phyloP scores from a whole-genome alignment of 2,329 filamentous ascomycete species.

The Claviceps fusiformis region DNA sequence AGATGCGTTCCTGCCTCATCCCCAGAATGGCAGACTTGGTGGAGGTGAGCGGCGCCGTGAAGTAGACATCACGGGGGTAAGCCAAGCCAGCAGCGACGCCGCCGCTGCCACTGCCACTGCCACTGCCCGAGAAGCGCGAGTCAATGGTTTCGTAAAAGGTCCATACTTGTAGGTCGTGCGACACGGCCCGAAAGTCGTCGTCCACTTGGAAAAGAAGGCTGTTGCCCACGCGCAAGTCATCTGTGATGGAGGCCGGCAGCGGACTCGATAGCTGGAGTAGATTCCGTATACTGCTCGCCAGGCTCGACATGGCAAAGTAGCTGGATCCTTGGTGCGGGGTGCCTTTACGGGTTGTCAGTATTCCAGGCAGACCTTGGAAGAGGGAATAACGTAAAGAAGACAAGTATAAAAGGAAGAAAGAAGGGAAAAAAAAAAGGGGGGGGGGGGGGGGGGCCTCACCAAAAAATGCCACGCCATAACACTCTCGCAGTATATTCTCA shows the following conservation, averaged over 20 bases:
- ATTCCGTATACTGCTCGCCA: slow-evolving; percentile 39
- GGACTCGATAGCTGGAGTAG: slow-evolving; percentile 37
- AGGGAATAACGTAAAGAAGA: no score
- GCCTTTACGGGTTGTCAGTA: slow-evolving; percentile 18
- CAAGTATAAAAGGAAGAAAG: no score
- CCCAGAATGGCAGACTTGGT: slow-evolving; percentile 40
- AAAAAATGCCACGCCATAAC: slow-evolving; percentile 48
- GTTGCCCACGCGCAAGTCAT: slow-evolving; percentile 37
- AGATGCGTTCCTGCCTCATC: slow-evolving; percentile 36
- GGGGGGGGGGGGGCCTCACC: no score
- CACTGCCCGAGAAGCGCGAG: slow-evolving; percentile 36
- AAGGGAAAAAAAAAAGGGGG: no score
- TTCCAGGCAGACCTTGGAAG: no score
- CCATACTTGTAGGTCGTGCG: slow-evolving; percentile 47
- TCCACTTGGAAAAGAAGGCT: slow-evolving; percentile 34
- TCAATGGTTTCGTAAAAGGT: slow-evolving; percentile 51
- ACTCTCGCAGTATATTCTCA: slow-evolving; percentile 36
- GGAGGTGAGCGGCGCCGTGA: slow-evolving; percentile 45
- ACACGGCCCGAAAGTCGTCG: slow-evolving; percentile 41
- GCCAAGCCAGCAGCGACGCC: no score
- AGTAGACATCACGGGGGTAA: slow-evolving; percentile 32
- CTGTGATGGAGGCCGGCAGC: slow-evolving; percentile 35
- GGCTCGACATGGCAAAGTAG: slow-evolving; percentile 44
- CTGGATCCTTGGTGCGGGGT: slow-evolving; percentile 51
- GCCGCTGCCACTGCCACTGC: neutral